Evolutionary conservation across 495 filamentous ascomycete species (phyloP).

Genomic region (Bacidia gigantensis): DNA sequence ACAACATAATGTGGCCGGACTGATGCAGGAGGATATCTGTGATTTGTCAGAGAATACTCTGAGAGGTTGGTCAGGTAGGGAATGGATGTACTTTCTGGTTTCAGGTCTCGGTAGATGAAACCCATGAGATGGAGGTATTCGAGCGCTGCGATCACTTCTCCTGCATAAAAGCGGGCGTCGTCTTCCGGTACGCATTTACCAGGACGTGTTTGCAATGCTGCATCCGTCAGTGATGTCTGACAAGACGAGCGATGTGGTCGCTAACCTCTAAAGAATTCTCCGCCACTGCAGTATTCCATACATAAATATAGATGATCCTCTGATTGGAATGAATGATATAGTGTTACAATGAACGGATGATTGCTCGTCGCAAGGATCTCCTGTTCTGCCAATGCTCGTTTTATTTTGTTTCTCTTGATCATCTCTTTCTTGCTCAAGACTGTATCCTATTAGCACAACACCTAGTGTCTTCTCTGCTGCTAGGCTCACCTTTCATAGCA

Average conservation of each 20-base stretch:
- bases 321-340: slow-evolving; percentile 98
- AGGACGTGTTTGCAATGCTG: slow-evolving; percentile 85
- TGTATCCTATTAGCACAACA: slow-evolving; percentile 33
- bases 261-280: slow-evolving; percentile 83
- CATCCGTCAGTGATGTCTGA: neutral
- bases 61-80: neutral
- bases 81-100: slow-evolving; percentile 68
- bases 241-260: neutral
- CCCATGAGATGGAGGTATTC: slow-evolving; percentile 99
- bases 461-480: slow-evolving; percentile 2
- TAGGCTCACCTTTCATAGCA: slow-evolving; percentile 84
- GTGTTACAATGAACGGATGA: slow-evolving; percentile 94
- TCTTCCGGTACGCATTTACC: slow-evolving; percentile 96
- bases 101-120: slow-evolving; percentile 96
- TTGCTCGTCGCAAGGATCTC: slow-evolving; percentile 97
- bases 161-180: slow-evolving; percentile 93
- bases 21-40: slow-evolving; percentile 94
- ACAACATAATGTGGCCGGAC: slow-evolving; percentile 98
- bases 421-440: slow-evolving; percentile 99
- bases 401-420: slow-evolving; percentile 99
- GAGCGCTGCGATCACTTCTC: slow-evolving; percentile 91
- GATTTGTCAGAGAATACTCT: neutral
- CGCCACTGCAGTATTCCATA: slow-evolving; percentile 99
- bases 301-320: slow-evolving; percentile 96
- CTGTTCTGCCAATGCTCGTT: slow-evolving; percentile 91